Percentiles rank a stretch among this genome's conserved stretches.
phyloP scores from a whole-genome alignment of 768 basidiomycete genomes.

The Coprinopsis marcescibilis region DNA sequence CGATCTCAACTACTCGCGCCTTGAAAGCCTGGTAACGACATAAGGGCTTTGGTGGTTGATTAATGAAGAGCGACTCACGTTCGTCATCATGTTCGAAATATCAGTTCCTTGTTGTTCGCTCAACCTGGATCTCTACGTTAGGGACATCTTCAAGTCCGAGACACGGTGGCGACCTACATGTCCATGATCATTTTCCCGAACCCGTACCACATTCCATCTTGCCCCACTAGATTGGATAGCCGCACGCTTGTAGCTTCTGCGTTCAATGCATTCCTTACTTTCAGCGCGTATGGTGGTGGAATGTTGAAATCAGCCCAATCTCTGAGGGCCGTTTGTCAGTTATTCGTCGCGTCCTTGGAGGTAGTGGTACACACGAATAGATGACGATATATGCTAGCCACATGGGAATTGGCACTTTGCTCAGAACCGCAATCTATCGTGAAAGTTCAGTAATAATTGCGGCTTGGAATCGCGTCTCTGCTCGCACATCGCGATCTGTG shows the following conservation, averaged over 20 bases:
- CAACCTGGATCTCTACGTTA: conserved; percentile 43
- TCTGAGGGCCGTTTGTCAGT: conserved; percentile 32
- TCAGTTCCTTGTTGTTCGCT: conserved; percentile 69
- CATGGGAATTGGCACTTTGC: conserved; percentile 79
- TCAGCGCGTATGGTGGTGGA: conserved; percentile 67
- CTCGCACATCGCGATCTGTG: conserved; percentile 71
- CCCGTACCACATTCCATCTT: conserved; percentile 87
- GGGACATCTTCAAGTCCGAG: conserved; percentile 1
- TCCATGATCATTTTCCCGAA: conserved; percentile 85
- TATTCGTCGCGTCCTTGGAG: not conserved
- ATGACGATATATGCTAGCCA: conserved; percentile 89
- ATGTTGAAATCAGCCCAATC: conserved; percentile 89
- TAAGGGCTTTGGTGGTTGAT: conserved; percentile 3
- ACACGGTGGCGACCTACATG: conserved; percentile 41
- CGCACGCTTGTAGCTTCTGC: conserved; percentile 85
- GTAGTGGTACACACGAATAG: conserved; percentile 50
- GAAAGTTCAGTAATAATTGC: not conserved
- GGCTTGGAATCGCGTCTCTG: conserved; percentile 4
- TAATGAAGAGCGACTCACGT: conserved; percentile 32
- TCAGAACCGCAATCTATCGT: conserved; percentile 64
- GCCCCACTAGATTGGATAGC: conserved; percentile 77
- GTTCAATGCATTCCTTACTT: conserved; percentile 81
- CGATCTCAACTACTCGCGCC: conserved; percentile 67
- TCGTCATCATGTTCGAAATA: conserved; percentile 65
- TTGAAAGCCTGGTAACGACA: conserved; percentile 57